Base-by-base conservation (phyloP, 345 rosid species). In the Acer negundo region DNA sequence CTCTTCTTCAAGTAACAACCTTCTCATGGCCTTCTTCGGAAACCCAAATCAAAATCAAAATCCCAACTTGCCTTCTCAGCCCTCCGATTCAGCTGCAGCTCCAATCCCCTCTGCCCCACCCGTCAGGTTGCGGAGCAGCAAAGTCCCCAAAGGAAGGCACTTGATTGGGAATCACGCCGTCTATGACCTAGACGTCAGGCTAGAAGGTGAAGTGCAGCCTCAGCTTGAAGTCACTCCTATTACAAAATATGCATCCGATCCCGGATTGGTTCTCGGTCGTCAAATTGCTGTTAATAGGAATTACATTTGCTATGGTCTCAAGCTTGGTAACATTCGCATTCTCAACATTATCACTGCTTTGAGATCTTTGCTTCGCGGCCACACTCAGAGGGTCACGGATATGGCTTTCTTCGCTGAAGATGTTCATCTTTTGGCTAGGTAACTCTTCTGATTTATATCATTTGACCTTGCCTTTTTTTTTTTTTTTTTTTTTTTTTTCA, bases 351-450 rank as follows among this genome's bases (percentile, higher is more conserved):
- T 87, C 75, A 92, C 94, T 12, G 94, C 93, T 38, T 78, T 89
- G 84, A 78, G 97, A 81, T 85, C 97, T 59, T 90, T 92, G 87
- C 85, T 92, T 67, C 88, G 97, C 4, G 90, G 91, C 13, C 97
- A 90, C 78, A 81, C 86, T 55, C 94, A 87, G 94, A 85, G 86
- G 79, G 90, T 90, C 49, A 80, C 90, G 15, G 94, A 92, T 80
- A 92, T 90, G 97, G 90, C 88, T n/a, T 92, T 92, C 84, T 92
- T 92, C 47, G 91, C 94, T 4, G 94, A 92, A 82, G 97, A 92
- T 87, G 97, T 92, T 81, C 94, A 92, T 82, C 90, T 90, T 70
- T 77, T 92, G 78, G 94, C 97, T 56, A 92, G 94, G 97, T 92
- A 8, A 9, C 46, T 42, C 10, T 84, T 42, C 46, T 56, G 51